Evolutionary conservation across 768 basidiomycete species (phyloP), one percentile per base, ranked within the genome.

Genomic region (Lyophyllum semitale): DNA sequence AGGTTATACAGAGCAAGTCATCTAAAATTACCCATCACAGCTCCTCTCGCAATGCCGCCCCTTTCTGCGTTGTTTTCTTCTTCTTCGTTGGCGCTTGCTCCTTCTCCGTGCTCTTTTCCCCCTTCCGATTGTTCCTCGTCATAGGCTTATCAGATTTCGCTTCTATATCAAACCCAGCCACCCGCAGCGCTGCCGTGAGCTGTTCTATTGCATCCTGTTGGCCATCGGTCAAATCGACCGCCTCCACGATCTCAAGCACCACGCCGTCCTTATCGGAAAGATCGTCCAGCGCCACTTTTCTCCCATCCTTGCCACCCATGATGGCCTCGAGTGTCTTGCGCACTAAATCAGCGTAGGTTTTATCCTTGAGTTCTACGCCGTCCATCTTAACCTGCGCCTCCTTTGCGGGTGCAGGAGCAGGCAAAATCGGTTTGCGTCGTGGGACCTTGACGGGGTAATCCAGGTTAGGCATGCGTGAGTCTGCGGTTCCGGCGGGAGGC

Each of bases 381-480:
- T 53, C 60, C 12, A 27, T 47, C 29, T 37, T 48, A 11, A 43
- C 45, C 45, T 60, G 49, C 4, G 32, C 33, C 23, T 57, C 41
- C 48, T 48, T 62, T 53, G 48, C 59, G 50, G 75, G 78, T 48
- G 73, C 69, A 60, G 72, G 78, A 41, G 74, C 68, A 60, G 73
- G 80, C 42, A 80, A 76, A 55, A 77, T 77, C 50, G 74, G 75
- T 71, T 79, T 82, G 48, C 75, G 77, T 56, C 72, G 72, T n/a
- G 80, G 71, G 40, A 76, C 65, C 62, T 82, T 81, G 57, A 80
- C 66, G 20, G 88, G 88, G 57, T 80, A 73, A 61, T 88, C 83
- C 20, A 78, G 72, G 55, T 81, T 76, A 15, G 81, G 80, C 22
- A 82, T 71, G 41, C 66, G 58, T 46, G 58, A 53, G 41, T 59